Evolutionary conservation across 2,329 filamentous ascomycete genomes (phyloP), one percentile per base, ranked within the genome.

Genomic region (Exophiala spinifera): DNA sequence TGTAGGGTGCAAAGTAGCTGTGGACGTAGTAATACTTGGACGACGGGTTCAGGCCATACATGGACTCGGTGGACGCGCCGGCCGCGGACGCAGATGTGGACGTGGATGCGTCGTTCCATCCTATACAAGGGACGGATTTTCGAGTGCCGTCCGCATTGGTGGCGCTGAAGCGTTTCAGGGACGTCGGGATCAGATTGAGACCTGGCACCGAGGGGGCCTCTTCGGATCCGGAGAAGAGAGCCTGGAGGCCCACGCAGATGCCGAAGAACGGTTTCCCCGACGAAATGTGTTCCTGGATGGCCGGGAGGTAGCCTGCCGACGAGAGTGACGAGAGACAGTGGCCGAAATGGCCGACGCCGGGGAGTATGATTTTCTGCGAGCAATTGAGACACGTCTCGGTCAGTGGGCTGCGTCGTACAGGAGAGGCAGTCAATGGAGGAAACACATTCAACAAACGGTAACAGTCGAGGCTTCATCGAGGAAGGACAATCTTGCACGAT

Each of bases 1-100:
- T 74, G 70, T 96, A 96, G 2, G 86, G 86, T 21, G 84, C 86
- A 54, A 91, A 91, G 74, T 94, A 99, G 1, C 90, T 91, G 78
- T 99, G 94, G 53, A 99, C 92, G 69, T 99, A 99, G 76, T 99
- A 99, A 78, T 99, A 99, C 72, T 97, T 99, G 68, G 89, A 95
- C 49, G 80, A 79, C 0, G 89, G 85, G 23, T 82, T 78, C 50
- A 99, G 74, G 53, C 88, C 91, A 70, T 92, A 96, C 54, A 97
- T 31, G 28, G 81, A 63, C 78, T 73, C 15, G 73, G 67, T 5
- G 45, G n/a, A 44, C 31, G 43, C 21, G 42, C 43, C 3, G 34
- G 13, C 36, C 20, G n/a, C 46, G 17, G 45, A 45, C 11, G 49
- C 15, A 74, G 62, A 57, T 72, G 64, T 59, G 72, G 69, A 31